A percentile compares a stretch with the other conserved stretches of the same genome.
These are phyloP conservation scores for Umbellularia californica DNA, from an alignment of 164 flowering plant species.

Conservation along the genomic window DNA sequence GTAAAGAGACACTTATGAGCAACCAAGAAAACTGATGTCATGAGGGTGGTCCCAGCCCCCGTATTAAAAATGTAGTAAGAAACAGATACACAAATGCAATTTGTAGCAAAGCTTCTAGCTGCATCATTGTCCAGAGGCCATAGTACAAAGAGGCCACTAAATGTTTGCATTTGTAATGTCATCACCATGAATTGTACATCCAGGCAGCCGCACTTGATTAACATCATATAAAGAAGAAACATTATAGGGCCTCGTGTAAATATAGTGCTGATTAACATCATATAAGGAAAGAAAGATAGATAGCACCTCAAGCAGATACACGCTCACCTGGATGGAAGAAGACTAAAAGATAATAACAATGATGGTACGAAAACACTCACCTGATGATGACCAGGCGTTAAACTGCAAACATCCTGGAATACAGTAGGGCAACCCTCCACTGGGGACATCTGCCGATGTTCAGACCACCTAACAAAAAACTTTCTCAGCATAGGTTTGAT, in stretches of 20 bases:
- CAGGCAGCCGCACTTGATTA: background rate
- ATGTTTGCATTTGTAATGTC: background rate
- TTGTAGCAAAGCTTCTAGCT: background rate
- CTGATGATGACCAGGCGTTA: slow-evolving; percentile 37
- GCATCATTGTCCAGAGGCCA: background rate
- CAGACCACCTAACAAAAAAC: slow-evolving; percentile 30
- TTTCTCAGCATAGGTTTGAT: background rate
- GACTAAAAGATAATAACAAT: no score
- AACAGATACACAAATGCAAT: no score
- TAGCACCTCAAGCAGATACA: background rate
- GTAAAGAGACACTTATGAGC: background rate
- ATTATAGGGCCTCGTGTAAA: background rate
- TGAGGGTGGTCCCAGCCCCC: background rate
- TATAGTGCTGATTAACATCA: background rate
- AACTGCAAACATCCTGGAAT: slow-evolving; percentile 27
- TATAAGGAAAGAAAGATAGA: background rate
- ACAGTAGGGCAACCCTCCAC: slow-evolving; percentile 31
- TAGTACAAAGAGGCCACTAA: background rate
- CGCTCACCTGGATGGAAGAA: no score
- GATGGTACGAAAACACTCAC: slow-evolving; percentile 8
- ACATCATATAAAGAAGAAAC: background rate
- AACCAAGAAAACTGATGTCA: background rate
- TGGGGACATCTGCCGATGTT: slow-evolving; percentile 24
- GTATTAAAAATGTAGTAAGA: background rate
- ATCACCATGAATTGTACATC: background rate